Evolutionary conservation across 371 early-diverging fungal species (phyloP), one percentile per base, ranked within the genome.

Genomic region (Capillidium heterosporum): DNA sequence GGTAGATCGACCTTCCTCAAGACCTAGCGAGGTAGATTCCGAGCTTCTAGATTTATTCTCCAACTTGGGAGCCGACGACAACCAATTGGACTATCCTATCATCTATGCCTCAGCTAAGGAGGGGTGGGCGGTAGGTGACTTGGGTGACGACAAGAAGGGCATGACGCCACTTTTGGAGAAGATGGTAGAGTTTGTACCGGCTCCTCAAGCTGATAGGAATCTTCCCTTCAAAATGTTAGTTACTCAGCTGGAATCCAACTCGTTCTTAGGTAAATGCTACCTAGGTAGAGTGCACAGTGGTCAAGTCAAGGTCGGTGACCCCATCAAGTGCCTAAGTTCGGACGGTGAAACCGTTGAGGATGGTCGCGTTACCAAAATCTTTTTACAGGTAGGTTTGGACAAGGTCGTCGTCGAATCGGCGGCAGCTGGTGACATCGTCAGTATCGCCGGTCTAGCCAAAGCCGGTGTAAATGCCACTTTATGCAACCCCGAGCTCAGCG

Each of bases 361-460:
- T 35, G 83, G 80, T 50, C 69, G 75, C 48, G 74, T 78, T 55
- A 77, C 80, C 8, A 82, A 81, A 65, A 76, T 87, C 53, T 76
- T 87, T 56, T 65, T 81, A 46, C 71, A 77, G 44, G 67, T 71
- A 17, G 87, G 87, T 23, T 63, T 85, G 52, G 77, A 82, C 57
- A 78, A 81, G 67, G 65, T 77, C 32, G 67, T 80, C 48, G 77
- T 82, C 31, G 75, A 71, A 11, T 71, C 71, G 57, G 87, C 85
- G n/a, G 82, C 76, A 35, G 87, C 87, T n/a, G 87, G 87, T 28
- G 87, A 87, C 57, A 78, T 87, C 65, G 77, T 87, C 5, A 73
- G 81, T 2, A 57, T 87, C 24, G 77, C 84, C 32, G 87, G 87
- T 24, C 60, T 87, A 44, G 71, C 77, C 19, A 73, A 70, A 11